Base-by-base conservation (phyloP, 2,329 filamentous ascomycete species). In the Aspergillus terreus region DNA sequence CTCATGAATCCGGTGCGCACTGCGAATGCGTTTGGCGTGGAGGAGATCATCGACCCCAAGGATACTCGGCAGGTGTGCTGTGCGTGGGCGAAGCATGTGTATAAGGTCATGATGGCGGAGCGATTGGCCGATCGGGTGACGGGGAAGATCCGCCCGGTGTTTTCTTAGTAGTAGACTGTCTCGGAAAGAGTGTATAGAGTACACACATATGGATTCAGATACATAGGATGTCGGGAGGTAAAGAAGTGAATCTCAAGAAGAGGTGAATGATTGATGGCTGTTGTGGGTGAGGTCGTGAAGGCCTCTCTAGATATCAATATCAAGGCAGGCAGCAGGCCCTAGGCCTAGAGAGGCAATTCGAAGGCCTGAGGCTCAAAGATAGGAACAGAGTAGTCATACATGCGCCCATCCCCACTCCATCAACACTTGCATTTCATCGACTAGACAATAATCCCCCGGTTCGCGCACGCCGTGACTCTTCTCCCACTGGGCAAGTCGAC, bases 1-100 rank as follows among this genome's bases (percentile, higher is more conserved):
- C 60, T 86, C 56, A 85, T 85, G 80, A 86, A 85, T 57, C 83
- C 83, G 0, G 80, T 86, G 1, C 70, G 83, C 14, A 85, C 82
- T 4, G 83, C 83, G 11, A 84, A 85, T 67, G 76, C 78, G 10
- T 86, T 86, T 65, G 80, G 80, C 0, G 74, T 85, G 0, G 82
- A 85, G 65, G 83, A 86, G 64, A 85, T 86, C 43, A 80, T 86
- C 38, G 83, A 86, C 67, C 83, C 82, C 4, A 80, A 79, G 30
- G 72, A 77, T 52, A 86, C 83, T 3, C 73, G 83, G 46, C 64
- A 66, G n/a, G 66, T 84, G 7, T 77, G 79, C 35, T 79, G 75
- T 54, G 73, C 77, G 33, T 85, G 83, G 83, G 67, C 75, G 4
- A 69, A 63, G 49, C 78, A 83, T 66, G 73, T 83, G 23, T 86